Conservation (phyloP, 1,284 basidiomycete species). For the Ustilago bromivora region DNA sequence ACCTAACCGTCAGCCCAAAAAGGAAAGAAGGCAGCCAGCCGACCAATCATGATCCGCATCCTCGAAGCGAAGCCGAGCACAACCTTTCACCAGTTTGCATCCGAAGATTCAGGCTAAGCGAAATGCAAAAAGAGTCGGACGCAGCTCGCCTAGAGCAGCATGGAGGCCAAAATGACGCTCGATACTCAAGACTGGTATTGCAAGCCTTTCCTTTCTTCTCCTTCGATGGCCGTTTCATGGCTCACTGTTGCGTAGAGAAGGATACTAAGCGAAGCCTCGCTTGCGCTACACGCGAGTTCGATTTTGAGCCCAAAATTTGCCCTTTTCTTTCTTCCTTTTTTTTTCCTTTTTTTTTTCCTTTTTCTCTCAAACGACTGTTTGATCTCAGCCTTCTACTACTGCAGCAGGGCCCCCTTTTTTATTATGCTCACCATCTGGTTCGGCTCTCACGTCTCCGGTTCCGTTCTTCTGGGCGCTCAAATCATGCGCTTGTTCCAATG, state of each 20-base stretch:
- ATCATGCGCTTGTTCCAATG: background rate
- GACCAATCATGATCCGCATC: background rate
- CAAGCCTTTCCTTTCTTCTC: background rate
- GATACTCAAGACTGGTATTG: no score
- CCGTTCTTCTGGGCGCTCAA: background rate
- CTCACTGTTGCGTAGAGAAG: background rate
- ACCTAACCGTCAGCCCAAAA: background rate
- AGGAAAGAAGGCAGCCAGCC: background rate
- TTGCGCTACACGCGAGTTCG: conserved; percentile 15
- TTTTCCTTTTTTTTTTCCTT: background rate
- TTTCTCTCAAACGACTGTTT: background rate
- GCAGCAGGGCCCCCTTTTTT: background rate
- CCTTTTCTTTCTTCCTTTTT: background rate
- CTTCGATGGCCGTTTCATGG: background rate
- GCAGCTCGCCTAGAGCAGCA: background rate
- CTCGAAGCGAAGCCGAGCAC: conserved; percentile 2
- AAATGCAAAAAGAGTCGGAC: background rate
- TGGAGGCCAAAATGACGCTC: conserved; percentile 14
- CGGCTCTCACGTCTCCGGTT: conserved; percentile 12
- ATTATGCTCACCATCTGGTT: background rate
- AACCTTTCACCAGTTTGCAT: background rate
- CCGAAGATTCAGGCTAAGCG: background rate
- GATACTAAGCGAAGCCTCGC: conserved; percentile 11
- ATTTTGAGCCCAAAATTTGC: background rate
- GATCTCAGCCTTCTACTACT: background rate